A percentile compares a stretch with the other conserved stretches of the same genome.
phyloP scores from a whole-genome alignment of 2,329 filamentous ascomycete genomes.

The Fusarium sp. region DNA sequence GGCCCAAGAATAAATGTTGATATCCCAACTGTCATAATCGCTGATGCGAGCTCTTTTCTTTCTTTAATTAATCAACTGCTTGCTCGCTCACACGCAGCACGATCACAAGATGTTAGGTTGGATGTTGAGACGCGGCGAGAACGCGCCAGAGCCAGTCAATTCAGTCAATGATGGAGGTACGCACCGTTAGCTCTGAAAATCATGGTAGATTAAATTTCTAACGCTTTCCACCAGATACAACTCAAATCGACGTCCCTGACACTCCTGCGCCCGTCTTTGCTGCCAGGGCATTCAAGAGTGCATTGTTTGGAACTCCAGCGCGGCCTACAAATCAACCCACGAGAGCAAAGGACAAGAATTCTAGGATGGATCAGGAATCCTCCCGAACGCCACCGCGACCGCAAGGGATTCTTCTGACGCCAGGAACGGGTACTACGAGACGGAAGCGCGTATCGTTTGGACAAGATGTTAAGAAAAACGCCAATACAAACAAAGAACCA shows the following conservation, averaged over 20 bases:
- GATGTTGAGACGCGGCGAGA: conserved; percentile 63
- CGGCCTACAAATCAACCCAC: conserved; percentile 50
- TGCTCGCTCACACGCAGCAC: conserved; percentile 7
- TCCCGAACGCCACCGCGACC: conserved; percentile 62
- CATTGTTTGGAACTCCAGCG: conserved; percentile 70
- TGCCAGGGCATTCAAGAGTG: conserved; percentile 71
- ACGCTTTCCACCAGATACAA: conserved; percentile 50
- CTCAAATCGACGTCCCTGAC: conserved; percentile 68
- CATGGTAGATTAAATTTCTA: background rate
- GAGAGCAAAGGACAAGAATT: conserved; percentile 42
- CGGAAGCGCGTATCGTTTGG: conserved; percentile 75
- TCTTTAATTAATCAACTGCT: background rate
- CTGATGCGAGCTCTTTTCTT: conserved; percentile 16
- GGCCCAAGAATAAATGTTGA: conserved; percentile 27
- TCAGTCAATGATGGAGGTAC: conserved; percentile 47
- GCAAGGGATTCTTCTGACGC: conserved; percentile 71
- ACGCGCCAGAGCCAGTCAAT: conserved; percentile 50
- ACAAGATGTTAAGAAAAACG: conserved; percentile 62
- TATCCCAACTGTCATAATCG: conserved; percentile 20
- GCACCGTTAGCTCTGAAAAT: conserved; percentile 6
- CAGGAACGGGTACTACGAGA: conserved; percentile 68
- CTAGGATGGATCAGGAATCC: conserved; percentile 44
- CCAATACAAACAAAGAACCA: conserved; percentile 46
- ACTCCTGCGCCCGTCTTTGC: conserved; percentile 75
- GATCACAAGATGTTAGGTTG: conserved; percentile 65